Evolutionary conservation across 1,139 yeast species (phyloP).

Genomic region (Magnusiomyces tetraspermus): DNA sequence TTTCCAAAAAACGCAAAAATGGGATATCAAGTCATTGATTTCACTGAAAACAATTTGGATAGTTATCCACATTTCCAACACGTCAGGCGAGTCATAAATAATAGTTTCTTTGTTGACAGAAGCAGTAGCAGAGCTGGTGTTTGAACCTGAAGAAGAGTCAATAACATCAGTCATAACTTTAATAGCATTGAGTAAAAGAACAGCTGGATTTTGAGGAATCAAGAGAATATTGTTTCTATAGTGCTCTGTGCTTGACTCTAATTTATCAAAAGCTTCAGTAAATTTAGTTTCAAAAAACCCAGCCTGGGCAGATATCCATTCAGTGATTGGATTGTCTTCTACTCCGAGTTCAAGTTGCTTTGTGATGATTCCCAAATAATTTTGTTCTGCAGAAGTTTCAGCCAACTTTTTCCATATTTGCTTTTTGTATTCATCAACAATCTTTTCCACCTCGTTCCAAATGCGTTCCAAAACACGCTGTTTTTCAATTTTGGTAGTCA

Average conservation of each 20-base stretch:
- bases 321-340: conserved; percentile 54
- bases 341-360: conserved; percentile 52
- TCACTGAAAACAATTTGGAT: conserved; percentile 41
- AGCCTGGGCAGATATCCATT: conserved; percentile 48
- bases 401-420: conserved; percentile 54
- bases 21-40: conserved; percentile 27
- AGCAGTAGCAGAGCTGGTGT: conserved; percentile 9
- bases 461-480: conserved; percentile 40
- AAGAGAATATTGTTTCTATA: conserved; percentile 28
- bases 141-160: conserved; percentile 5
- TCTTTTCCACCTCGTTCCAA: conserved; percentile 57
- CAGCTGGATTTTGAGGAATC: conserved; percentile 22
- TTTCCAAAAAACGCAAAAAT: conserved; percentile 40
- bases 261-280: conserved; percentile 34
- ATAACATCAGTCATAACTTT: conserved; percentile 7
- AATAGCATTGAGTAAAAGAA: conserved; percentile 20
- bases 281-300: conserved; percentile 34
- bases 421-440: conserved; percentile 55
- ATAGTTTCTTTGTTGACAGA: conserved; percentile 12
- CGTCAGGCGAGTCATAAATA: conserved; percentile 38
- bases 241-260: conserved; percentile 28
- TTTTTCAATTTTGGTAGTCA: conserved; percentile 21
- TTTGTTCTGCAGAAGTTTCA: conserved; percentile 33
- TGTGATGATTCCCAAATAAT: conserved; percentile 48
- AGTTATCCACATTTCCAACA: conserved; percentile 47